phyloP scores from a whole-genome alignment of 345 rosid genomes.

The Euphorbia peplus region DNA sequence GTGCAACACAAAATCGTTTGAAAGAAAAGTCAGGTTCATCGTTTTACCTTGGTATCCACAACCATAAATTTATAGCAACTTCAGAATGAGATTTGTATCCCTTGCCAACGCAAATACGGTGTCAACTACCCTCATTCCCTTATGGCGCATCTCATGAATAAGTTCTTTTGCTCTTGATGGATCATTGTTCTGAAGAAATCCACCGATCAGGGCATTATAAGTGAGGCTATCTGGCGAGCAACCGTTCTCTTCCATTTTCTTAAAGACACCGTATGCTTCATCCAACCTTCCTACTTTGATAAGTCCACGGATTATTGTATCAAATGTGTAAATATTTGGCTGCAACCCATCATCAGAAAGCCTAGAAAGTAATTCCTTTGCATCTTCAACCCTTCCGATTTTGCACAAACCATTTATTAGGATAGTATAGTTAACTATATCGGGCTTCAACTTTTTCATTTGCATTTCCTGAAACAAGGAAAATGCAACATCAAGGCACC shows the following conservation, averaged over 20 bases:
- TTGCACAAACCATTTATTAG: neutral
- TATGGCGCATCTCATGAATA: neutral
- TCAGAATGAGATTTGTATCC: neutral
- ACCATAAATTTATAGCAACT: no score
- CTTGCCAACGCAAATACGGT: neutral
- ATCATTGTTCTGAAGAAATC: neutral
- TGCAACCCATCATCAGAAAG: neutral
- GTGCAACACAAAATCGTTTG: no score
- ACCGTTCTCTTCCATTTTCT: neutral
- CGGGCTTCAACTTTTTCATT: neutral
- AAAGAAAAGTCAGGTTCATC: no score
- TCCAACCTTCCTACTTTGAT: neutral
- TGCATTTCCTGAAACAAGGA: neutral
- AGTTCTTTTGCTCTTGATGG: neutral
- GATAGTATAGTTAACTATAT: neutral
- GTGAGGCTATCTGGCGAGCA: neutral
- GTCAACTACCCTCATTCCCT: neutral
- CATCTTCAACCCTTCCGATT: neutral
- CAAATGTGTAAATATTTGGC: neutral
- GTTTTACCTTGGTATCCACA: no score
- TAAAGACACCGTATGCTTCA: neutral
- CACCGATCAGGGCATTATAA: neutral
- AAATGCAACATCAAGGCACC: neutral
- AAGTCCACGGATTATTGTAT: neutral
- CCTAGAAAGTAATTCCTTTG: neutral